A percentile compares a stretch with the other conserved stretches of the same genome.
Conservation (phyloP, 306 rosid genomes). For the Dalbergia cochinchinensis region DNA sequence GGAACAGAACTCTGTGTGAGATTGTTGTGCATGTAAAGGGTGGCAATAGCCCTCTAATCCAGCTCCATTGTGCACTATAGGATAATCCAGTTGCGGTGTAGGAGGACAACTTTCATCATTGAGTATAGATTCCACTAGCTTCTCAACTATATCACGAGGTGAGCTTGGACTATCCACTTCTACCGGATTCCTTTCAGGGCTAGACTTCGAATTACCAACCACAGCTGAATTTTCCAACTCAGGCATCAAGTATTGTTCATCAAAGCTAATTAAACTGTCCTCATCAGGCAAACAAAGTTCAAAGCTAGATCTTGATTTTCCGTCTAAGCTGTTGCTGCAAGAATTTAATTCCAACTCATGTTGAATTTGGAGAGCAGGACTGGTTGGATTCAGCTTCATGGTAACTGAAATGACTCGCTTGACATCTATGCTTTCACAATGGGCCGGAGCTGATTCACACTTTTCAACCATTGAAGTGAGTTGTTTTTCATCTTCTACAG, state of each 20-base stretch:
- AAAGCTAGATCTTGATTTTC: constrained; percentile 34
- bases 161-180: constrained; percentile 47
- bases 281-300: constrained; percentile 65
- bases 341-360: constrained; percentile 40
- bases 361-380: constrained; percentile 36
- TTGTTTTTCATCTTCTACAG: constrained; percentile 26
- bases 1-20: constrained; percentile 28
- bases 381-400: constrained; percentile 33
- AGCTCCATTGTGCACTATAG: constrained; percentile 30
- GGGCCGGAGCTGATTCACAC: constrained; percentile 32
- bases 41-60: constrained; percentile 18
- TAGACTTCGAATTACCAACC: constrained; percentile 47
- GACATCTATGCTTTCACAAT: constrained; percentile 27
- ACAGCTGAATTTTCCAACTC: constrained; percentile 38
- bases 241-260: constrained; percentile 46
- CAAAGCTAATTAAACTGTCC: constrained; percentile 65
- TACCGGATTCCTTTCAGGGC: constrained; percentile 37
- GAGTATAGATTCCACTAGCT: constrained; percentile 50
- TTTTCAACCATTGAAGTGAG: constrained; percentile 31
- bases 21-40: constrained; percentile 34
- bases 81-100: constrained; percentile 27
- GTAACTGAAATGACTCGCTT: constrained; percentile 29
- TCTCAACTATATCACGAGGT: constrained; percentile 46
- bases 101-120: constrained; percentile 44
- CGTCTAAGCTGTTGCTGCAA: constrained; percentile 37